Conservation (phyloP, 2,329 filamentous ascomycete genomes). For the Ceratocystis cacaofunesta region DNA sequence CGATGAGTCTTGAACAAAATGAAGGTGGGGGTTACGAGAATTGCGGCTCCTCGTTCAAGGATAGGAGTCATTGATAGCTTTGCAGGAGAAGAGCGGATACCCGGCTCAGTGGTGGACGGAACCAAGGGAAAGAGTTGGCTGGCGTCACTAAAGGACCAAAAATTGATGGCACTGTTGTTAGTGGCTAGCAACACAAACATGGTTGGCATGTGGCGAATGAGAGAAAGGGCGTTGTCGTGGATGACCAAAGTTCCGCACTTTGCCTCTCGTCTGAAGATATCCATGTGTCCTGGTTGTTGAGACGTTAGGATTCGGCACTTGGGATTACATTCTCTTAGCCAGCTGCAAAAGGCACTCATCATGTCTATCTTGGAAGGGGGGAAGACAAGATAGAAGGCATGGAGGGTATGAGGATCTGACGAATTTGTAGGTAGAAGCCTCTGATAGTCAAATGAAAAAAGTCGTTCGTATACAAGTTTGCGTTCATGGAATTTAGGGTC, state of each 20-base stretch:
- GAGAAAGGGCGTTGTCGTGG: slow-evolving; percentile 29
- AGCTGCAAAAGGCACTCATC: slow-evolving; percentile 28
- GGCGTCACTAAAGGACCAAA: slow-evolving; percentile 30
- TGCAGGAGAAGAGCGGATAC: slow-evolving; percentile 1
- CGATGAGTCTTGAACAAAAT: slow-evolving; percentile 26
- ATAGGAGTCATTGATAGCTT: slow-evolving; percentile 22
- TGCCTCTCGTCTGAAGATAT: slow-evolving; percentile 26
- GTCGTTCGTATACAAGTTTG: slow-evolving; percentile 22
- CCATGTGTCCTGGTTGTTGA: slow-evolving; percentile 32
- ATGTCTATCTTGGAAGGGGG: slow-evolving; percentile 26
- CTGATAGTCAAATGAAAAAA: slow-evolving; percentile 25
- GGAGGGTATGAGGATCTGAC: slow-evolving; percentile 18
- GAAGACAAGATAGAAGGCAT: slow-evolving; percentile 36
- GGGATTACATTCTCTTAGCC: slow-evolving; percentile 29
- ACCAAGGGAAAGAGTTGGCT: slow-evolving; percentile 18
- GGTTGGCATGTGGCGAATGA: slow-evolving; percentile 28
- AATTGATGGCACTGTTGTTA: slow-evolving; percentile 21
- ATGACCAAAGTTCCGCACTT: slow-evolving; percentile 28
- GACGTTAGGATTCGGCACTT: slow-evolving; percentile 31
- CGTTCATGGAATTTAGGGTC: neutral
- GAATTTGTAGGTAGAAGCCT: slow-evolving; percentile 20
- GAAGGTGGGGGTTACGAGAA: slow-evolving; percentile 31
- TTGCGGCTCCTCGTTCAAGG: slow-evolving; percentile 24
- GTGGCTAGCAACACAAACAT: slow-evolving; percentile 25
- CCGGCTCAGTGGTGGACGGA: slow-evolving; percentile 13